These are phyloP conservation scores for Dothideomycetes sp. DNA, from an alignment of 2,329 filamentous ascomycete species.

Conservation along the genomic window DNA sequence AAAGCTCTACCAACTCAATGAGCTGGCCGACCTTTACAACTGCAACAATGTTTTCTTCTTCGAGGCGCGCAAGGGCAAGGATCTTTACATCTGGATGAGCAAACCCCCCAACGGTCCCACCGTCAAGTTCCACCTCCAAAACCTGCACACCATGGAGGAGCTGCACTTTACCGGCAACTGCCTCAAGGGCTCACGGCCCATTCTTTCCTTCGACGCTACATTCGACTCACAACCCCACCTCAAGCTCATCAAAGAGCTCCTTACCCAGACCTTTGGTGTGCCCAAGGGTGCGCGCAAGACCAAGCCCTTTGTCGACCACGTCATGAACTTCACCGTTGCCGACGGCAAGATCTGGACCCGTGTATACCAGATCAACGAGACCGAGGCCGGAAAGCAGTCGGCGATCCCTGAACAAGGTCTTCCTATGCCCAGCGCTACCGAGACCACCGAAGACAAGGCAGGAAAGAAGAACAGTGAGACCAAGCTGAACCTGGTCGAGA, in stretches of 20 bases:
- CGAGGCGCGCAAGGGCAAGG: conserved; percentile 87
- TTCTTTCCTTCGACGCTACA: conserved; percentile 81
- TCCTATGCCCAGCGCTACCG: conserved; percentile 14
- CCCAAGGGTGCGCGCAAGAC: conserved; percentile 78
- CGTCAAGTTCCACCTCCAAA: conserved; percentile 65
- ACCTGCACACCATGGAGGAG: conserved; percentile 88
- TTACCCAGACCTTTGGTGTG: conserved; percentile 85
- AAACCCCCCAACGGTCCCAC: conserved; percentile 80
- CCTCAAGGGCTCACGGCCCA: conserved; percentile 80
- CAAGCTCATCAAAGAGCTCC: conserved; percentile 76
- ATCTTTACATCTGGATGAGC: conserved; percentile 88
- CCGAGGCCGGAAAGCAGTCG: conserved; percentile 50
- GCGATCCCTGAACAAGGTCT: conserved; percentile 15
- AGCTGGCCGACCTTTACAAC: conserved; percentile 69
- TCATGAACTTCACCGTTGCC: conserved; percentile 83
- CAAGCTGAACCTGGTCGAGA: conserved; percentile 78
- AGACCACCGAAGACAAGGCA: conserved; percentile 25
- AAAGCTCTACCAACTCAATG: conserved; percentile 72
- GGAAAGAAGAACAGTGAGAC: conserved; percentile 50
- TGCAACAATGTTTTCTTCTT: conserved; percentile 95
- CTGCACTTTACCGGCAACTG: conserved; percentile 96
- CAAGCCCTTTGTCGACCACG: conserved; percentile 93
- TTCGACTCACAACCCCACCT: conserved; percentile 68
- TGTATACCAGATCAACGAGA: conserved; percentile 86
- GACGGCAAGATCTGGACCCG: conserved; percentile 95